A percentile compares a stretch with the other conserved stretches of the same genome.
Conservation (phyloP, 2,329 filamentous ascomycete genomes). For the Didymella glomerata region DNA sequence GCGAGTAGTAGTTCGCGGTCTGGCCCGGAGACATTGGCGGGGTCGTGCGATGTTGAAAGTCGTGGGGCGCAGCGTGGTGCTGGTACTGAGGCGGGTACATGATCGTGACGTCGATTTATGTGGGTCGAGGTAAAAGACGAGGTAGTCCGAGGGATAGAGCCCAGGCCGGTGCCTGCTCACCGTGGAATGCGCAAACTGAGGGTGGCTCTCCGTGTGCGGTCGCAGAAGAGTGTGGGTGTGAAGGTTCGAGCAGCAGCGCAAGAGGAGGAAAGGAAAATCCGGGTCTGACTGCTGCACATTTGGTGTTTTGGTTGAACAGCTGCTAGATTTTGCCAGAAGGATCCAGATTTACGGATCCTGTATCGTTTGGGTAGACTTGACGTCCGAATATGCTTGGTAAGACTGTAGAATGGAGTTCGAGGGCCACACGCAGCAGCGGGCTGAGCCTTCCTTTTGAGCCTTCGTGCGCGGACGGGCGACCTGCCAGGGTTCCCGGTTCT, state of each 20-base stretch:
- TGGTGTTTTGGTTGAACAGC: constrained; percentile 27
- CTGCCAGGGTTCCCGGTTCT: constrained; percentile 13
- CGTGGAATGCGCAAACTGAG: constrained; percentile 44
- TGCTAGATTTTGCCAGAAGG: constrained; percentile 45
- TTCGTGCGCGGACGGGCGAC: constrained; percentile 28
- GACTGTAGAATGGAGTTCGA: constrained; percentile 27
- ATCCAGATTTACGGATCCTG: constrained; percentile 41
- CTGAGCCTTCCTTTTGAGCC: constrained; percentile 34
- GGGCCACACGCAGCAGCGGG: constrained; percentile 31
- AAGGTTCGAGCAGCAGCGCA: constrained; percentile 44
- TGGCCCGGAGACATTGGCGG: constrained; percentile 59
- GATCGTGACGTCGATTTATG: constrained; percentile 23
- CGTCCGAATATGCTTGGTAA: constrained; percentile 44
- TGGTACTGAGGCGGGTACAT: constrained; percentile 47
- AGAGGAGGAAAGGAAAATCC: constrained; percentile 39
- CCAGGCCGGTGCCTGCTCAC: constrained; percentile 48
- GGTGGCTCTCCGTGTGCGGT: constrained; percentile 34
- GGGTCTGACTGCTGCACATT: constrained; percentile 50
- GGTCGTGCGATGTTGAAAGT: constrained; percentile 46
- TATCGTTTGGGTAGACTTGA: constrained; percentile 28
- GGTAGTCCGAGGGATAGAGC: constrained; percentile 24
- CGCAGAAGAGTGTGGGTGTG: constrained; percentile 31
- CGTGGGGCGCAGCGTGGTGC: constrained; percentile 50
- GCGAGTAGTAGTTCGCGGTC: constrained; percentile 61
- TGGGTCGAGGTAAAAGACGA: constrained; percentile 6